Evolutionary conservation across 441 rosid genomes (phyloP).

Genomic region (Pelargonium fulgidum): DNA sequence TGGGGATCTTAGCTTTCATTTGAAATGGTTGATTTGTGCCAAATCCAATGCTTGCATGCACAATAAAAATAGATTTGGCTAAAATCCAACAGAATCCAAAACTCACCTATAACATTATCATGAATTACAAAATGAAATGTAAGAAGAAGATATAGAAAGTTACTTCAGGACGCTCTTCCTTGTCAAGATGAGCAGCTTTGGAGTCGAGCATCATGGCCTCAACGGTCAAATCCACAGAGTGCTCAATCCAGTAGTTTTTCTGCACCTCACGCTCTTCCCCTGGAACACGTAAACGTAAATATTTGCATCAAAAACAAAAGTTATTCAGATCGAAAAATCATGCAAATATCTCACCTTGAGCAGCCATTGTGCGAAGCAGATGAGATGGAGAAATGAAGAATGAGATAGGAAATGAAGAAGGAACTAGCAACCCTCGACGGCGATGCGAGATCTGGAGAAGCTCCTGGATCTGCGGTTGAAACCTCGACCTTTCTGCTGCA

Average conservation of each 20-base stretch:
- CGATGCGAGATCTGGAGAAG: constrained; percentile 71
- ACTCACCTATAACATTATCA: neutral
- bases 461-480: constrained; percentile 69
- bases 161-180: constrained; percentile 96
- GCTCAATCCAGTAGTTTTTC: constrained; percentile 83
- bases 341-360: constrained; percentile 29
- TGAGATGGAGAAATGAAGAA: neutral
- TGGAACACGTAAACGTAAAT: constrained; percentile 5
- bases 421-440: constrained; percentile 53
- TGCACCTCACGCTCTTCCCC: constrained; percentile 69
- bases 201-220: constrained; percentile 98
- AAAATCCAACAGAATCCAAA: no score
- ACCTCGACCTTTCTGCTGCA: constrained; percentile 68
- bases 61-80: no score
- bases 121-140: neutral
- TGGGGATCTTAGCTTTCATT: no score
- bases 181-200: constrained; percentile 84
- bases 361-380: constrained; percentile 29
- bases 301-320: no score
- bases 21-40: no score
- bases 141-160: neutral
- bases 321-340: neutral
- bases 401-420: neutral
- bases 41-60: no score
- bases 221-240: constrained; percentile 62